Evolutionary conservation across 306 rosid genomes (phyloP), one percentile per base, ranked within the genome.

Genomic region (Cicer bijugum): DNA sequence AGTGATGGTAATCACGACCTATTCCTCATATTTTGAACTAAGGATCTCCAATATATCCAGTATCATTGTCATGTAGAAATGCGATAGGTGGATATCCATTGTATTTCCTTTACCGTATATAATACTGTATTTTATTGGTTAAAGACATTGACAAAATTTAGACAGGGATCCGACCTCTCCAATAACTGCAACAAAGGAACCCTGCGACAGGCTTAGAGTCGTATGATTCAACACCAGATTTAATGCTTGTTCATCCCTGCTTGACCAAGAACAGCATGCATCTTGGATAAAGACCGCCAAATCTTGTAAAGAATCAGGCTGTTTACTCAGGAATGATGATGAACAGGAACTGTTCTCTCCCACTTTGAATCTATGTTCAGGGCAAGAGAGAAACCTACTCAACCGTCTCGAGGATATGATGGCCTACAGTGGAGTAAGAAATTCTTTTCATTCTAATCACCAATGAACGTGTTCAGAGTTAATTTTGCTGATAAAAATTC

Each of bases 181-280:
- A 77, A 91, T 84, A 46, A 93, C 78, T 12, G 88, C 96, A 82
- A 89, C 77, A 82, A 91, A 89, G 72, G 90, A 86, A 80, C 98
- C 96, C 85, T 79, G 86, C 61, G 78, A 68, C 74, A 93, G 84
- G 57, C 82, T 81, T 57, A 93, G 85, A 75, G 79, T 89, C 78
- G 86, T 85, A 60, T 85, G 87, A 82, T 86, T 80, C 82, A 93
- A 70, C 56, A 79, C 86, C 84, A 71, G 69, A 79, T 85, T 84
- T 72, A 70, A 70, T 85, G 86, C 77, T 52, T 85, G 75, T 58
- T 85, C 90, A 15, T 88, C 89, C 76, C 89, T 80, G 82, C 90
- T 85, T 69, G 97, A 89, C 97, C 97, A 93, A 72, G 92, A 47
- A 84, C 91, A 91, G 77, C 86, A 89, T 53, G 91, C 96, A 65